A percentile compares a stretch with the other conserved stretches of the same genome.
phyloP scores from a whole-genome alignment of 495 filamentous ascomycete genomes.

The Aspergillus carlsbadensis region DNA sequence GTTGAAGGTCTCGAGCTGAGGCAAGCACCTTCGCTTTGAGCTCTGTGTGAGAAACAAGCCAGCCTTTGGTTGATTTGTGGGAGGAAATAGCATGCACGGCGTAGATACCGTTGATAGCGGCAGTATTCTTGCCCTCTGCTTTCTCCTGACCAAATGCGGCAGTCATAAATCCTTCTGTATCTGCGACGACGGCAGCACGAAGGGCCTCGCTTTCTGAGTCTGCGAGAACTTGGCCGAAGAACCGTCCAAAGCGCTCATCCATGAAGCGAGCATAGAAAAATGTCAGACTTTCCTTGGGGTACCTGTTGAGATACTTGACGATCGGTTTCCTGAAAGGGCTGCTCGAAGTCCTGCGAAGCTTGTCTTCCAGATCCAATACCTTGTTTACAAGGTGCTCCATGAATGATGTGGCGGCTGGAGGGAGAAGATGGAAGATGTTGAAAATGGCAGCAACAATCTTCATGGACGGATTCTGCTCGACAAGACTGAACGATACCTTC shows the following conservation, averaged over 20 bases:
- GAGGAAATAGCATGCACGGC: conserved; percentile 71
- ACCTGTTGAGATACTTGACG: conserved; percentile 92
- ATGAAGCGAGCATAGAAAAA: conserved; percentile 73
- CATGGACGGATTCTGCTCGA: conserved; percentile 89
- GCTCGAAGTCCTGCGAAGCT: conserved; percentile 82
- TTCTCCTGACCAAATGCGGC: conserved; percentile 60
- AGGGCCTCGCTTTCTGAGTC: conserved; percentile 73
- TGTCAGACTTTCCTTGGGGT: conserved; percentile 81
- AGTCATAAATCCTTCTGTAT: conserved; percentile 67
- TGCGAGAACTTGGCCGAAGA: conserved; percentile 86
- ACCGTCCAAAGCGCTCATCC: conserved; percentile 85
- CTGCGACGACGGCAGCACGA: conserved; percentile 68
- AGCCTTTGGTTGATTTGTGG: conserved; percentile 52
- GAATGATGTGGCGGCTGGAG: conserved; percentile 83
- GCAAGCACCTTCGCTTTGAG: conserved; percentile 67
- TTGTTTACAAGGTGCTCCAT: conserved; percentile 85
- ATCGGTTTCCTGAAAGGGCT: conserved; percentile 91
- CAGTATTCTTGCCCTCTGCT: conserved; percentile 63
- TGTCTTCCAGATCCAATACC: conserved; percentile 83
- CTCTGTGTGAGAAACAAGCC: conserved; percentile 75
- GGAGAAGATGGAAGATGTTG: conserved; percentile 94
- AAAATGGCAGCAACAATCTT: conserved; percentile 91
- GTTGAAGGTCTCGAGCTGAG: conserved; percentile 71
- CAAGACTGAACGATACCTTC: conserved; percentile 87
- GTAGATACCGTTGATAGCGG: conserved; percentile 85